Conservation (phyloP, 208 protist genomes). For the Trypanosomatidae sp. region DNA sequence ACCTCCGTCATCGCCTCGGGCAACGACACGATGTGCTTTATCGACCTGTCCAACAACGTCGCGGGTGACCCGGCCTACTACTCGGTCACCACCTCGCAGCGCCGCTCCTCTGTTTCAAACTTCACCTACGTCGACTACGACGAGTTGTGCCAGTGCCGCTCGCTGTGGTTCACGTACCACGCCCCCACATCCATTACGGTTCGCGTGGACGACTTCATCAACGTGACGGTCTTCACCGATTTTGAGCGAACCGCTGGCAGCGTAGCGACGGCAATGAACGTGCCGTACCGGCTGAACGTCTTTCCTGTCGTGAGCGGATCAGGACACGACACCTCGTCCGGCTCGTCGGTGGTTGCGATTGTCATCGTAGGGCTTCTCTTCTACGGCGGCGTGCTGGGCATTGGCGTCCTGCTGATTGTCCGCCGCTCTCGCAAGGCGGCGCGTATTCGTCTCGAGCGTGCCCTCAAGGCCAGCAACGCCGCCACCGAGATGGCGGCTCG, state of each 20-base stretch:
- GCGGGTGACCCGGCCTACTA: slow-evolving; percentile 48
- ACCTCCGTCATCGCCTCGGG: slow-evolving; percentile 28
- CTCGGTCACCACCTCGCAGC: slow-evolving; percentile 26
- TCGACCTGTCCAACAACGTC: slow-evolving; percentile 41
- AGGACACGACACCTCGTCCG: slow-evolving; percentile 12
- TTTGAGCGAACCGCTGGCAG: background rate
- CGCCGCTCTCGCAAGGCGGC: slow-evolving; percentile 29
- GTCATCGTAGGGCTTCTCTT: slow-evolving; percentile 47
- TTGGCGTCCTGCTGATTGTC: slow-evolving; percentile 29
- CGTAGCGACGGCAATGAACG: slow-evolving; percentile 14
- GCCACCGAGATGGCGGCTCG: background rate
- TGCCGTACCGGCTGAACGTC: slow-evolving; percentile 38
- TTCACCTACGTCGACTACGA: slow-evolving; percentile 39
- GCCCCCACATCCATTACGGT: slow-evolving; percentile 24
- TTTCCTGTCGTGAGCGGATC: slow-evolving; percentile 21
- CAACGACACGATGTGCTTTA: slow-evolving; percentile 41
- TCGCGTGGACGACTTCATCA: slow-evolving; percentile 40
- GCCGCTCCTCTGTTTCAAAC: slow-evolving; percentile 25
- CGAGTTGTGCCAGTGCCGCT: slow-evolving; percentile 19
- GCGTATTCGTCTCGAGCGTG: slow-evolving; percentile 31
- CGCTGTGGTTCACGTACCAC: slow-evolving; percentile 43
- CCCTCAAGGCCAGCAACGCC: slow-evolving; percentile 16
- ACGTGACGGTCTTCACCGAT: slow-evolving; percentile 32
- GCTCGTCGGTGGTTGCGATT: slow-evolving; percentile 9
- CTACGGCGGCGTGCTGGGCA: slow-evolving; percentile 39